These are phyloP conservation scores for Solanum arcanum DNA, from an alignment of 257 asterid species.

Conservation along the genomic window DNA sequence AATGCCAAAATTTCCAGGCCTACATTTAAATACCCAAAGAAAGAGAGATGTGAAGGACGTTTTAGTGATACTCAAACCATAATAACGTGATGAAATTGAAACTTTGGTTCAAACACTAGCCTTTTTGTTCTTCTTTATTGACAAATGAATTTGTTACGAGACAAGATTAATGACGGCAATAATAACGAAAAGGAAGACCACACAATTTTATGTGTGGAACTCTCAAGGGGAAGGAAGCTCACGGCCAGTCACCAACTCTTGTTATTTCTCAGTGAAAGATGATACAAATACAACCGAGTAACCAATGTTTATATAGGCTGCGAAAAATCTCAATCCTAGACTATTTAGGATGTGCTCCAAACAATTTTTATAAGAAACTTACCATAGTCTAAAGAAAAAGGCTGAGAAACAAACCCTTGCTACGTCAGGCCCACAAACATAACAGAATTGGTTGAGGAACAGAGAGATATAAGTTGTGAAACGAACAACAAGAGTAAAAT, in stretches of 20 bases:
- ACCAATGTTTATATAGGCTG: not conserved
- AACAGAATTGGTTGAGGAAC: not conserved
- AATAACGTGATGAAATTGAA: not conserved
- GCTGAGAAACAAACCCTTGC: not conserved
- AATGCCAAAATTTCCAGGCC: conserved; percentile 84
- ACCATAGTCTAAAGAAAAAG: not conserved
- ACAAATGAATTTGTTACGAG: not conserved
- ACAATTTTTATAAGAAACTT: not conserved
- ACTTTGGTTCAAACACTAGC: not conserved
- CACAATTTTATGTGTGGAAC: not conserved
- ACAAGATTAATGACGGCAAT: not conserved
- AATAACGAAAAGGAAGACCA: not conserved
- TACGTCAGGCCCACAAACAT: too few relatives aligned
- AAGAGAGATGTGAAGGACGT: not conserved
- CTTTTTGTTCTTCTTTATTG: not conserved
- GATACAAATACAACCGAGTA: not conserved
- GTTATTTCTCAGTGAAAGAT: not conserved
- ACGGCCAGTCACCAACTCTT: not conserved
- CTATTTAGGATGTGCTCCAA: not conserved
- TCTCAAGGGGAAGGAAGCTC: not conserved
- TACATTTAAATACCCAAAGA: not conserved
- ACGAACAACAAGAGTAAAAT: not conserved
- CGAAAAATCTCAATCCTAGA: not conserved
- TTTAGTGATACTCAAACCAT: not conserved
- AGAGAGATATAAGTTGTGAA: not conserved